phyloP scores from a whole-genome alignment of 2,329 filamentous ascomycete genomes.

The Dendryphion nanum region DNA sequence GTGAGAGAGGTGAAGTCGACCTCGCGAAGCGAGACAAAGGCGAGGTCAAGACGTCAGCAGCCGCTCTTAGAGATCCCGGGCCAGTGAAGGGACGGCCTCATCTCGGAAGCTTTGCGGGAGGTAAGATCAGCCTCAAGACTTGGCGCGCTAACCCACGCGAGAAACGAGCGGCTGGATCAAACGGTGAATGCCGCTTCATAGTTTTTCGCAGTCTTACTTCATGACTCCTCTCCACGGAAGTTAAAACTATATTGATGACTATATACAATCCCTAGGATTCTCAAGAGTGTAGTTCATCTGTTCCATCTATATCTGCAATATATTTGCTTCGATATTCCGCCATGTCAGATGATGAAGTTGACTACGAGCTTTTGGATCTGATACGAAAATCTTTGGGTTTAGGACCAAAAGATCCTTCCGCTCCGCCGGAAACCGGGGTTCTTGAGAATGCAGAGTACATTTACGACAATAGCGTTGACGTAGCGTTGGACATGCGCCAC shows the following conservation, averaged over 20 bases:
- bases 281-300: no score
- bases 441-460: conserved; percentile 80
- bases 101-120: not conserved
- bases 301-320: no score
- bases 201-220: no score
- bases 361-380: conserved; percentile 82
- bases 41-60: not conserved
- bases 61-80: not conserved
- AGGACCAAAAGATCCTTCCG: conserved; percentile 53
- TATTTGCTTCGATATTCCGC: no score
- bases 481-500: conserved; percentile 79
- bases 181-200: no score
- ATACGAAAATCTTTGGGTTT: conserved; percentile 75
- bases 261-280: no score
- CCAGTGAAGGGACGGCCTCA: not conserved
- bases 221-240: no score
- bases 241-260: no score
- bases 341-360: conserved; percentile 92
- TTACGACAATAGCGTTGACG: conserved; percentile 89
- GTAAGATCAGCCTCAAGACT: conserved; percentile 3
- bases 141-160: no score
- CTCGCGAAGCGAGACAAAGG: not conserved
- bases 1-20: conserved; percentile 4
- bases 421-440: conserved; percentile 73
- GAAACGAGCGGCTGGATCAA: no score